Evolutionary conservation across 768 basidiomycete species (phyloP).

Genomic region (Amanita pallidorosea): DNA sequence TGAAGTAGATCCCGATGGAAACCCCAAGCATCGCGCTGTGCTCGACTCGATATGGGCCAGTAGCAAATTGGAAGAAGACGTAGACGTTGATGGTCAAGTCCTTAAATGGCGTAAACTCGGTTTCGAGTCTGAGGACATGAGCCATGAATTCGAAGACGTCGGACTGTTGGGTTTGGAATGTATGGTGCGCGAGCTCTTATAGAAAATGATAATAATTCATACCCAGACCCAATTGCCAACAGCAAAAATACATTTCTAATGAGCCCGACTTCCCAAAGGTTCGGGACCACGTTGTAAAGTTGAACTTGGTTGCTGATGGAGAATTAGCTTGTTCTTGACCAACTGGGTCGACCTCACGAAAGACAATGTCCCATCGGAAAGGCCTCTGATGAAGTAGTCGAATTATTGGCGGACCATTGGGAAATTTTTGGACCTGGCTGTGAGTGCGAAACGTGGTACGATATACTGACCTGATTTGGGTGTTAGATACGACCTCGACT

Average conservation of each 20-base stretch:
- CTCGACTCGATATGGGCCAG: slow-evolving; percentile 61
- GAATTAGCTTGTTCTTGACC: slow-evolving; percentile 62
- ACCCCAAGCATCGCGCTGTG: slow-evolving; percentile 43
- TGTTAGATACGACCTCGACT: slow-evolving; percentile 64
- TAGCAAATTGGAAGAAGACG: slow-evolving; percentile 44
- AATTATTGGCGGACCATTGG: slow-evolving; percentile 79
- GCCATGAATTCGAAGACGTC: slow-evolving; percentile 66
- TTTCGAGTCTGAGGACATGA: slow-evolving; percentile 64
- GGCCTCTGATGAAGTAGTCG: slow-evolving; percentile 80
- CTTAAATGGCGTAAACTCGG: slow-evolving; percentile 74
- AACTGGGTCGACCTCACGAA: slow-evolving; percentile 61
- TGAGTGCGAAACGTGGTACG: slow-evolving; percentile 23
- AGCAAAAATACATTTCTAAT: slow-evolving; percentile 60
- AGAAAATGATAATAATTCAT: neutral
- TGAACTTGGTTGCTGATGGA: neutral
- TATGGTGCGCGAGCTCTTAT: slow-evolving; percentile 36
- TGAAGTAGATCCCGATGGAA: slow-evolving; percentile 56
- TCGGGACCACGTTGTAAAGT: neutral
- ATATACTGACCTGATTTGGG: slow-evolving; percentile 5
- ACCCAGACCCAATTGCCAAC: neutral
- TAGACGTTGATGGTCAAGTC: slow-evolving; percentile 33
- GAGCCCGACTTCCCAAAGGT: slow-evolving; percentile 77
- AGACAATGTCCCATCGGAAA: slow-evolving; percentile 76
- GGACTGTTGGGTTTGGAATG: slow-evolving; percentile 79
- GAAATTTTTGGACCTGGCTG: slow-evolving; percentile 79